Percentiles rank a stretch among this genome's conserved stretches.
These are phyloP conservation scores for Spatholobus suberectus DNA, from an alignment of 306 rosid species.

Conservation along the genomic window DNA sequence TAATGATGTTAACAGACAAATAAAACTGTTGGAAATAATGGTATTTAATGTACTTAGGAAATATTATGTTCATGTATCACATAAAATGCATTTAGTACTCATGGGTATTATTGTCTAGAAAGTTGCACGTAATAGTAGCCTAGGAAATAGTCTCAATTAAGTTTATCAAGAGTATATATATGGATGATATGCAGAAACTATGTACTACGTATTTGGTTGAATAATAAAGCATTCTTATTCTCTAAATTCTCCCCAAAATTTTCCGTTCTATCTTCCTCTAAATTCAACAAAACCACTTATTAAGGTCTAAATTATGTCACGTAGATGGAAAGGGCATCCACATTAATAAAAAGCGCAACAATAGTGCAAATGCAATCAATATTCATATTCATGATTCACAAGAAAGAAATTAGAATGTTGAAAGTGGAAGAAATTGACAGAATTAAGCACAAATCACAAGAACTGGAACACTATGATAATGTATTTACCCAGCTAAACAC, in stretches of 20 bases:
- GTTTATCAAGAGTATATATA: not conserved
- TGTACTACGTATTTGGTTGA: not conserved
- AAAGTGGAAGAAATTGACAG: not conserved
- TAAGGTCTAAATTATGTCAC: not conserved
- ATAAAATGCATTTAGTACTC: not conserved
- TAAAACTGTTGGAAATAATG: not conserved
- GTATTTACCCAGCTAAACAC: constrained; percentile 36
- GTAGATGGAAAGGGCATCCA: not conserved
- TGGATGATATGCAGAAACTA: not conserved
- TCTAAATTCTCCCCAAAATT: not conserved
- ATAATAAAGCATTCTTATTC: not conserved
- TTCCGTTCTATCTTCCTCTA: not conserved
- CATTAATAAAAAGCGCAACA: constrained; percentile 6
- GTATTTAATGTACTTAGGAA: not conserved
- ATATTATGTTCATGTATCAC: not conserved
- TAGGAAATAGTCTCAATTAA: not conserved
- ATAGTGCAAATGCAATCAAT: not conserved
- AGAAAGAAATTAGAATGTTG: not conserved
- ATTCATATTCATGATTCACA: not conserved
- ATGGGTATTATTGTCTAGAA: not conserved
- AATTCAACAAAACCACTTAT: not conserved
- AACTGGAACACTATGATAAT: constrained; percentile 5
- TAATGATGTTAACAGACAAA: not conserved
- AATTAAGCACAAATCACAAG: constrained; percentile 21
- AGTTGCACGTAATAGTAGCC: not conserved